These are phyloP conservation scores for Boletus reticuloceps DNA, from an alignment of 768 basidiomycete species.

Conservation along the genomic window DNA sequence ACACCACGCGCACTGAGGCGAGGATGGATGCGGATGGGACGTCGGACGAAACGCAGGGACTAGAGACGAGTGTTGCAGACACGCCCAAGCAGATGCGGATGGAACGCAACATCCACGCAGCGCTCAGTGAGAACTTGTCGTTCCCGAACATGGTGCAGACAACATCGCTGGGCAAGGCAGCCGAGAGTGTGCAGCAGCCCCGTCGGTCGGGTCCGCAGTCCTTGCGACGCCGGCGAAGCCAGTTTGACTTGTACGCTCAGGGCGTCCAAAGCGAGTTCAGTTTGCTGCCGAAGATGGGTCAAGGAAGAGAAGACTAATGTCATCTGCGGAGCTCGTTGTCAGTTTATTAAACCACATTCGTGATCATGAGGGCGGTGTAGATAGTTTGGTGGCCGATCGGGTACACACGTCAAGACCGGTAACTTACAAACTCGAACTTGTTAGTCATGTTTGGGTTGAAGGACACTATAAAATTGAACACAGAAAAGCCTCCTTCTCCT, in stretches of 20 bases:
- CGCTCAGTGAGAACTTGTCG: conserved; percentile 19
- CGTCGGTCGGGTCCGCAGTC: neutral
- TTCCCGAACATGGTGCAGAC: conserved; percentile 12
- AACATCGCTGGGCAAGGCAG: conserved; percentile 4
- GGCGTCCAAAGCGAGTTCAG: conserved; percentile 14
- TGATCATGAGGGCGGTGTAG: no score
- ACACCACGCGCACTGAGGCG: neutral
- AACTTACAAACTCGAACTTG: no score
- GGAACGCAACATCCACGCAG: conserved; percentile 5
- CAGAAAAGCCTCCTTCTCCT: no score
- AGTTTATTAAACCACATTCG: no score
- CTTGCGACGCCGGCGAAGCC: conserved; percentile 7
- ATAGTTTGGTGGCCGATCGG: no score
- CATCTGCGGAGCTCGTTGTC: no score
- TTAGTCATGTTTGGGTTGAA: no score
- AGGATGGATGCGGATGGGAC: neutral
- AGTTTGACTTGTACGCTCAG: conserved; percentile 16
- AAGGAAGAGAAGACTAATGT: neutral
- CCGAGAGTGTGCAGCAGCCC: neutral
- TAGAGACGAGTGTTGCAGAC: neutral
- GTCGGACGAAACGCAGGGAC: neutral
- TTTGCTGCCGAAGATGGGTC: conserved; percentile 4
- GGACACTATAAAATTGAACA: neutral
- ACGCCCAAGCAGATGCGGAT: conserved; percentile 11
- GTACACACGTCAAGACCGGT: no score